Conservation (phyloP, 2,329 filamentous ascomycete species). For the Cladosporium sphaerospermum region DNA sequence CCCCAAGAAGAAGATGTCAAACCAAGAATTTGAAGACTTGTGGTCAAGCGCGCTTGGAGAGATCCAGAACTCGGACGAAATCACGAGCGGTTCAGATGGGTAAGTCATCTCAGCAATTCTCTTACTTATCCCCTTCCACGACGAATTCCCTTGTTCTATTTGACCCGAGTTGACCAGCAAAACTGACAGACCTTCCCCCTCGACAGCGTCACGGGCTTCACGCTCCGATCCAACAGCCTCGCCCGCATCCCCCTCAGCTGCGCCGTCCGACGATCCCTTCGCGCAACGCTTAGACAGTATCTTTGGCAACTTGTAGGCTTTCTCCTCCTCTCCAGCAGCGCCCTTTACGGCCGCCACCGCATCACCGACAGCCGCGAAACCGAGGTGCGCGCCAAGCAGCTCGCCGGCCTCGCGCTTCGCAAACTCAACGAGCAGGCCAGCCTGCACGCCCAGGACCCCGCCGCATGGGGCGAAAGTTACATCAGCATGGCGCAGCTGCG, state of each 20-base stretch:
- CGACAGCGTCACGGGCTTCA: slow-evolving; percentile 54
- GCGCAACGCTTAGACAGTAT: slow-evolving; percentile 79
- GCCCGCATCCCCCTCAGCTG: slow-evolving; percentile 83
- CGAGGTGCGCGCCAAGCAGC: slow-evolving; percentile 66
- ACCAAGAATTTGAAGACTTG: slow-evolving; percentile 86
- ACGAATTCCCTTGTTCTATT: slow-evolving; percentile 11
- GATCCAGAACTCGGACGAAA: slow-evolving; percentile 57
- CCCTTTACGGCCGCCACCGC: slow-evolving; percentile 57
- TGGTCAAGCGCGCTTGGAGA: slow-evolving; percentile 70
- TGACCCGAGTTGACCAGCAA: slow-evolving; percentile 6
- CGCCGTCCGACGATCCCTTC: slow-evolving; percentile 69
- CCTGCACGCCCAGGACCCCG: slow-evolving; percentile 60
- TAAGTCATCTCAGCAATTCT: slow-evolving; percentile 40
- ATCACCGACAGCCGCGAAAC: slow-evolving; percentile 59
- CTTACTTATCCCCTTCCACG: slow-evolving; percentile 15
- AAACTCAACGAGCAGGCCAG: slow-evolving; percentile 78
- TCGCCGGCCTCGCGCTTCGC: slow-evolving; percentile 80
- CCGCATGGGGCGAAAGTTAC: slow-evolving; percentile 64
- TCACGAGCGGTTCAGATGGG: slow-evolving; percentile 51
- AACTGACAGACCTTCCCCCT: slow-evolving; percentile 80
- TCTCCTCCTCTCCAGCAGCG: slow-evolving; percentile 43
- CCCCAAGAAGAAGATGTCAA: slow-evolving; percentile 67
- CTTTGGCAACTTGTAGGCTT: slow-evolving; percentile 72
- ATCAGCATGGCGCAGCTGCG: slow-evolving; percentile 83
- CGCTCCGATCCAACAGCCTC: slow-evolving; percentile 80